Percentiles rank a stretch among this genome's conserved stretches.
Evolutionary conservation across 208 protist genomes (phyloP).

Genomic region (Acanthamoeba culbertsoni): DNA sequence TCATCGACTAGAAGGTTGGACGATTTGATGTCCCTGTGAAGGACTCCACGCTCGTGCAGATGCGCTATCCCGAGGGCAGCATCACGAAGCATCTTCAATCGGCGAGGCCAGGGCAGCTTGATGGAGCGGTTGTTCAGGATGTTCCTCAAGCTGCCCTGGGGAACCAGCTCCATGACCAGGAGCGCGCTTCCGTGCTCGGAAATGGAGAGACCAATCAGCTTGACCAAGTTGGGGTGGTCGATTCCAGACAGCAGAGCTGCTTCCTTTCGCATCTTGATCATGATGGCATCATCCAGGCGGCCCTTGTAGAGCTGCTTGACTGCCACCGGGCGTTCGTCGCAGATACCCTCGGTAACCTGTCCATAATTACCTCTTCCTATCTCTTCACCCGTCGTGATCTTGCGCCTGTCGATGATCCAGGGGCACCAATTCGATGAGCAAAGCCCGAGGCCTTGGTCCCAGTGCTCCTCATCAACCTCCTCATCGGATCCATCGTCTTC

Average conservation of each 20-base stretch:
- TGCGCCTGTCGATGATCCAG: constrained; percentile 15
- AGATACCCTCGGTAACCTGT: neutral
- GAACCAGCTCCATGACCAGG: constrained; percentile 22
- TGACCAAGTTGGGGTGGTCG: neutral
- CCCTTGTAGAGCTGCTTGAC: constrained; percentile 37
- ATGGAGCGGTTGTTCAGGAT: neutral
- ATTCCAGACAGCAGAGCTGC: neutral
- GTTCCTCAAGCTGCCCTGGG: neutral
- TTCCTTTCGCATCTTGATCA: constrained; percentile 35
- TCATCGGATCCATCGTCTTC: neutral
- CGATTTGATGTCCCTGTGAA: constrained; percentile 25
- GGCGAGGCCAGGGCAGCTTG: neutral
- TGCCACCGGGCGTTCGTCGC: neutral
- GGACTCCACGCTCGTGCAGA: neutral
- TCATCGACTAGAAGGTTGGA: constrained; percentile 2
- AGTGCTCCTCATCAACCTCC: too few species aligned
- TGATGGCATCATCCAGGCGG: neutral
- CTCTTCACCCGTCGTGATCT: neutral
- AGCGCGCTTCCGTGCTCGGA: neutral
- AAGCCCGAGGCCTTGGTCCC: neutral
- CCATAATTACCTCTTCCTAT: neutral
- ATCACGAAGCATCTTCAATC: neutral
- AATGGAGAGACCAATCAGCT: neutral
- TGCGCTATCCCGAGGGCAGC: neutral
- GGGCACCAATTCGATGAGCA: constrained; percentile 39